A percentile compares a stretch with the other conserved stretches of the same genome.
phyloP scores from a whole-genome alignment of 495 filamentous ascomycete species.

The Podospora fimiseda region DNA sequence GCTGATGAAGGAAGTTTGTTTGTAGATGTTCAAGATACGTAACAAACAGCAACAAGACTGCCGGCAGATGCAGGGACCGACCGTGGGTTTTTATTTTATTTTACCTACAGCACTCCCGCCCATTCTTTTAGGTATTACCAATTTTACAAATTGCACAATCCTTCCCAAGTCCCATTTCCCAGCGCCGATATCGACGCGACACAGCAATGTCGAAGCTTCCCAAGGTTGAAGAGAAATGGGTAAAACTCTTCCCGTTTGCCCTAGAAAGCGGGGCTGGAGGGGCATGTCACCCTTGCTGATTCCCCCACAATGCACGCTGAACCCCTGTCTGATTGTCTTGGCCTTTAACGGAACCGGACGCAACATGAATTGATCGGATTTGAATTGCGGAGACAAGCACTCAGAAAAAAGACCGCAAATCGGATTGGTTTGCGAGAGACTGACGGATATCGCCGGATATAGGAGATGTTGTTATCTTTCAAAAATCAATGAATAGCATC shows the following conservation, averaged over 20 bases:
- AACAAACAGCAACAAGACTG: no score
- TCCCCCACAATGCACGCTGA: neutral
- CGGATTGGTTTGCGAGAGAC: slow-evolving; percentile 14
- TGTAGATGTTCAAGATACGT: no score
- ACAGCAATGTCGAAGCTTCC: neutral
- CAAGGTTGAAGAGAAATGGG: neutral
- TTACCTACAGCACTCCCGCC: neutral
- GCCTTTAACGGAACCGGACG: no score
- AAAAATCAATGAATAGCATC: no score
- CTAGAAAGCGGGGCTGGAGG: slow-evolving; percentile 11
- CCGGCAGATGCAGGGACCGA: no score
- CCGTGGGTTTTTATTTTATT: neutral
- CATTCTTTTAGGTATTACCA: neutral
- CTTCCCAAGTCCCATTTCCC: no score
- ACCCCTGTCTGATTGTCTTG: neutral
- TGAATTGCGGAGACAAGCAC: slow-evolving; percentile 3
- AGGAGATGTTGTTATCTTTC: neutral
- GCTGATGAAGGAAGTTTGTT: no score
- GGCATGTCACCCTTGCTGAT: neutral
- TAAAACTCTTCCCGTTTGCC: slow-evolving; percentile 14
- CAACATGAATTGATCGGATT: no score
- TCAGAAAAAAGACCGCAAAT: slow-evolving; percentile 3
- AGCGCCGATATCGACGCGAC: neutral
- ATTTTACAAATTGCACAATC: no score
- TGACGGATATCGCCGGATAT: slow-evolving; percentile 17